Conservation (phyloP, 1,284 basidiomycete genomes). For the Sporisorium sorghi region DNA sequence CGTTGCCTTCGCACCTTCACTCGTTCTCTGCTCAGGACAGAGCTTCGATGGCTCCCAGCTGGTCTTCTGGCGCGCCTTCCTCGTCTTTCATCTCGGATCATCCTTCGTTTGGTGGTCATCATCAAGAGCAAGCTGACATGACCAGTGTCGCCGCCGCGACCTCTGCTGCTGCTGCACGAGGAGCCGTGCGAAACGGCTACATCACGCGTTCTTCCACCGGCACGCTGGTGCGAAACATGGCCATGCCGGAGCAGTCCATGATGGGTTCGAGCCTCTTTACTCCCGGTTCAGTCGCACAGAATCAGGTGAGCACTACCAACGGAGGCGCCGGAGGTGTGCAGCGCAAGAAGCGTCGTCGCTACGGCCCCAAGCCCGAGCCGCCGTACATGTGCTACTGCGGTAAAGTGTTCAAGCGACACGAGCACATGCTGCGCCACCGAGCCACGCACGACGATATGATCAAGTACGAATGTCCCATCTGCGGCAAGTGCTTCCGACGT, state of each 20-base stretch:
- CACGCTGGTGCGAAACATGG: conserved; percentile 8
- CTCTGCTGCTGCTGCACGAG: not conserved
- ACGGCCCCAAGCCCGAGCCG: conserved; percentile 45
- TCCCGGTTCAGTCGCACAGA: not conserved
- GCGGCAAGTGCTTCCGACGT: conserved; percentile 49
- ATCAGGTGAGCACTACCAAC: not conserved
- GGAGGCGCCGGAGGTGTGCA: not conserved
- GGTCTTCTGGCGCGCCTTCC: conserved; percentile 11
- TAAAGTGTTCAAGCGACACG: conserved; percentile 51
- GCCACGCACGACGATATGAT: conserved; percentile 50
- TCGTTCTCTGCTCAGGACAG: conserved; percentile 11
- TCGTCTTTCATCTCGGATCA: conserved; percentile 7
- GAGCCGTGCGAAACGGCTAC: conserved; percentile 15
- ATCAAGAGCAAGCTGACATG: not conserved
- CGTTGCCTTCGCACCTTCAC: conserved; percentile 10
- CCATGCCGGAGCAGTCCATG: conserved; percentile 2
- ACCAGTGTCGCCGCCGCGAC: not conserved
- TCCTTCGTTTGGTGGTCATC: conserved; percentile 11
- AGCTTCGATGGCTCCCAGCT: conserved; percentile 4
- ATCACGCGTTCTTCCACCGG: conserved; percentile 25
- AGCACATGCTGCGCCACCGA: conserved; percentile 52
- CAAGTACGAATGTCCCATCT: conserved; percentile 51
- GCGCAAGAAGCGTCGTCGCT: conserved; percentile 43
- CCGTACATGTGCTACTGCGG: conserved; percentile 51
- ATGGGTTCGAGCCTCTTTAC: conserved; percentile 2